Evolutionary conservation across 108 stramenopile genomes (phyloP).

Genomic region (Nitzschia palea): DNA sequence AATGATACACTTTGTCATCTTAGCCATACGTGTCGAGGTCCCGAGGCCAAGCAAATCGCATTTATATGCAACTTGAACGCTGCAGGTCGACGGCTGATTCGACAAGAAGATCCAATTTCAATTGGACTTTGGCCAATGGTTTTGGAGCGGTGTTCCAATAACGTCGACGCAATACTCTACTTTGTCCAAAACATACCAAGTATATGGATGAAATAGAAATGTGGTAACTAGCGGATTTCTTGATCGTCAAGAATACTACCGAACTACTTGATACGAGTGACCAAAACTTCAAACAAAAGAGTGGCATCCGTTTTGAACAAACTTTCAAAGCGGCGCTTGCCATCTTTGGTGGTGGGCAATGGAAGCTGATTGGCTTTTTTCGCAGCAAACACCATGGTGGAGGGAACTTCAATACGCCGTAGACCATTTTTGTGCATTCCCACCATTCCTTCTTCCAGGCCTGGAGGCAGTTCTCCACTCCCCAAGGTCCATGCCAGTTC

Average conservation of each 20-base stretch:
- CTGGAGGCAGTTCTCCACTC: slow-evolving; percentile 52
- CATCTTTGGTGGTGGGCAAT: slow-evolving; percentile 66
- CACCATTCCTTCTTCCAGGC: slow-evolving; percentile 69
- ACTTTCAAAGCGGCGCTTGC: slow-evolving; percentile 55
- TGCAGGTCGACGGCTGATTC: neutral
- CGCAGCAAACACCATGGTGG: slow-evolving; percentile 59
- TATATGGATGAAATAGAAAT: neutral
- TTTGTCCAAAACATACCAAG: neutral
- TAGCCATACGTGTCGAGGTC: neutral
- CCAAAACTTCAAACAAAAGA: slow-evolving; percentile 69
- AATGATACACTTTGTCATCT: neutral
- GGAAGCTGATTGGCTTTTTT: slow-evolving; percentile 61
- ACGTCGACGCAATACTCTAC: slow-evolving; percentile 1
- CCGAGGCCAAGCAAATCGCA: neutral
- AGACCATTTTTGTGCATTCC: slow-evolving; percentile 53
- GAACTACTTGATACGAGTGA: slow-evolving; percentile 65
- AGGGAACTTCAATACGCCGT: slow-evolving; percentile 68
- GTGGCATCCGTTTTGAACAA: slow-evolving; percentile 83
- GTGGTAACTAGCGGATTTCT: neutral
- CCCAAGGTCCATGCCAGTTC: slow-evolving; percentile 74
- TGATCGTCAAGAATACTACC: neutral
- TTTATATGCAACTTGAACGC: neutral
- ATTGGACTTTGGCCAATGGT: slow-evolving; percentile 7
- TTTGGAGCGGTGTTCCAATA: neutral
- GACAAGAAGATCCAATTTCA: neutral